These are phyloP conservation scores for Rhinocladiella mackenziei DNA, from an alignment of 2,329 filamentous ascomycete species.

Conservation along the genomic window DNA sequence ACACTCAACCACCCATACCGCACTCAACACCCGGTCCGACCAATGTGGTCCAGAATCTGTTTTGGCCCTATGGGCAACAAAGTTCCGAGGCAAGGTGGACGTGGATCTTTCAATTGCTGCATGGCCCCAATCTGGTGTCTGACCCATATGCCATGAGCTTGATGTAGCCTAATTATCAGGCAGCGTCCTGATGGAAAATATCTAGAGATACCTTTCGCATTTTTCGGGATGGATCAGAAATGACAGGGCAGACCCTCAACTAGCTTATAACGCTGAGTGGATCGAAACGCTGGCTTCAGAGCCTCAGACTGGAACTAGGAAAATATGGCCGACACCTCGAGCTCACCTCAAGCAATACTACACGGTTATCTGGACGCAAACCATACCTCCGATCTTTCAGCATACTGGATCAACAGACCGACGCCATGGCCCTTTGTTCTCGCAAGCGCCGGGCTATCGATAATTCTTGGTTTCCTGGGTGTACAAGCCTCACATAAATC, in stretches of 20 bases:
- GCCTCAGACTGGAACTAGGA: neutral
- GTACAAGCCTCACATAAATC: slow-evolving; percentile 17
- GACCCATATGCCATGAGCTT: neutral
- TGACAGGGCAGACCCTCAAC: too few relatives aligned
- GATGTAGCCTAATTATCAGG: too few relatives aligned
- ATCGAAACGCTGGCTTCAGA: too few relatives aligned
- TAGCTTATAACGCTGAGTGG: too few relatives aligned
- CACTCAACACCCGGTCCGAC: too few relatives aligned
- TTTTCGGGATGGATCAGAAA: too few relatives aligned
- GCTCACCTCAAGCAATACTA: neutral
- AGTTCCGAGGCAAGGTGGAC: neutral
- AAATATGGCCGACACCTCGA: slow-evolving; percentile 2
- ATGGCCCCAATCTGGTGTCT: neutral
- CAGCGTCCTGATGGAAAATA: too few relatives aligned
- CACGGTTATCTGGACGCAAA: slow-evolving; percentile 8
- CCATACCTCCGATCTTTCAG: slow-evolving; percentile 7
- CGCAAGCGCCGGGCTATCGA: slow-evolving; percentile 11
- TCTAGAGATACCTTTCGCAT: too few relatives aligned
- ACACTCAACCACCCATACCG: too few relatives aligned
- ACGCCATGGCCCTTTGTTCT: slow-evolving; percentile 17
- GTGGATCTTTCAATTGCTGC: neutral
- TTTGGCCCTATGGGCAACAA: neutral
- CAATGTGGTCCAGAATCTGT: too few relatives aligned
- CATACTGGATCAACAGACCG: slow-evolving; percentile 11
- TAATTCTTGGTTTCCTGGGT: slow-evolving; percentile 15